Evolutionary conservation across 306 rosid species (phyloP).

Genomic region (Citrullus amarus): DNA sequence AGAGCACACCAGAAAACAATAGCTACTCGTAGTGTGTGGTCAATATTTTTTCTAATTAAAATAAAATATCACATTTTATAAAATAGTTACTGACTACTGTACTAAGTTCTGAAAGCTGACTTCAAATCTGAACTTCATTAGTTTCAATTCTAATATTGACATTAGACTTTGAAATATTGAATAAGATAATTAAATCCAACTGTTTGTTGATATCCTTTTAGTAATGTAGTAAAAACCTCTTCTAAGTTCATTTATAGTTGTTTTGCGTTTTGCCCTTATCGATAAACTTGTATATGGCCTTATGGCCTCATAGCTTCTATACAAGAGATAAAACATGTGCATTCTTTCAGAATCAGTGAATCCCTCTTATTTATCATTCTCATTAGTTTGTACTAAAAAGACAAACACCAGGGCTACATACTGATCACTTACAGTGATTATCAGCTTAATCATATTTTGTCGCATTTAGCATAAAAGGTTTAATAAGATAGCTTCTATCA

Average conservation of each 20-base stretch:
- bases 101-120: not conserved
- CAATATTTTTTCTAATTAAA: not conserved
- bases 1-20: not conserved
- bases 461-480: not conserved
- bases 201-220: not conserved
- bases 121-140: not conserved
- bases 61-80: not conserved
- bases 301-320: not conserved
- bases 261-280: not conserved
- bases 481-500: not conserved
- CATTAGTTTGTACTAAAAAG: not conserved
- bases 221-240: not conserved
- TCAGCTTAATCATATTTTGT: not conserved
- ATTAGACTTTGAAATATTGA: not conserved
- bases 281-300: not conserved
- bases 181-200: not conserved
- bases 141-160: not conserved
- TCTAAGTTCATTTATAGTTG: not conserved
- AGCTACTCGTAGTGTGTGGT: not conserved
- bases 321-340: not conserved
- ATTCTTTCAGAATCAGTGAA: conserved; percentile 1
- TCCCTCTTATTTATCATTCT: not conserved
- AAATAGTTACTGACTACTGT: not conserved
- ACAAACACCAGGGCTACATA: not conserved
- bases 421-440: not conserved